Percentiles rank a stretch among this genome's conserved stretches.
These are phyloP conservation scores for Castanea mollissima DNA, from an alignment of 306 rosid species.

Conservation along the genomic window DNA sequence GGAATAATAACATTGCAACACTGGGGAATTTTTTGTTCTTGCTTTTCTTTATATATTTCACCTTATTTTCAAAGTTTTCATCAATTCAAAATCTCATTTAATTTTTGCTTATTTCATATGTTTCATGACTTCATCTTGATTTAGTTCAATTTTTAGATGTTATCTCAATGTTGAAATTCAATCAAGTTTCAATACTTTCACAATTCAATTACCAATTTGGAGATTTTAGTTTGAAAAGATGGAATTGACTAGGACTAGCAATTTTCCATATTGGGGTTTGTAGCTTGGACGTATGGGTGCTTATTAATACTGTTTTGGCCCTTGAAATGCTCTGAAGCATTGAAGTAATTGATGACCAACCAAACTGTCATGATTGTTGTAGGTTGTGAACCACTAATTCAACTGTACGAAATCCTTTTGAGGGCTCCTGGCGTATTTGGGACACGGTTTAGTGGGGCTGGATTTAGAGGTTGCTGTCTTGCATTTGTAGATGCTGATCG, in stretches of 20 bases:
- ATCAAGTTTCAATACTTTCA: neutral
- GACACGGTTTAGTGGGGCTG: constrained; percentile 95
- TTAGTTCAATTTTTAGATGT: neutral
- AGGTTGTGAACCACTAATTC: constrained; percentile 82
- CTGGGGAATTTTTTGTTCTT: too few relatives aligned
- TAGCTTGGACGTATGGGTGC: neutral
- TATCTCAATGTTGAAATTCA: neutral
- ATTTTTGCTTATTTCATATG: neutral
- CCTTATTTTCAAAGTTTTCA: too few relatives aligned
- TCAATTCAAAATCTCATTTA: neutral
- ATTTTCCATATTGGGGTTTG: neutral
- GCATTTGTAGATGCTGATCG: constrained; percentile 70
- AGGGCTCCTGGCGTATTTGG: constrained; percentile 85
- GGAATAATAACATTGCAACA: too few relatives aligned
- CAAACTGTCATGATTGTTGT: constrained; percentile 16
- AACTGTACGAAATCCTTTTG: constrained; percentile 71
- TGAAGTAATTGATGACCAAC: constrained; percentile 4
- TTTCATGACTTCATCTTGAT: neutral
- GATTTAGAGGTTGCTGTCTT: constrained; percentile 91
- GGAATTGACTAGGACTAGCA: neutral
- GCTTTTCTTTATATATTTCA: too few relatives aligned
- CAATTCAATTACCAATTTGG: neutral
- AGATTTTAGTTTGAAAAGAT: neutral
- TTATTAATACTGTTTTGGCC: neutral
- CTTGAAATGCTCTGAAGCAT: constrained; percentile 2